A percentile compares a stretch with the other conserved stretches of the same genome.
These are phyloP conservation scores for Hypoxylon lienhwacheense DNA, from an alignment of 495 filamentous ascomycete genomes.

Conservation along the genomic window DNA sequence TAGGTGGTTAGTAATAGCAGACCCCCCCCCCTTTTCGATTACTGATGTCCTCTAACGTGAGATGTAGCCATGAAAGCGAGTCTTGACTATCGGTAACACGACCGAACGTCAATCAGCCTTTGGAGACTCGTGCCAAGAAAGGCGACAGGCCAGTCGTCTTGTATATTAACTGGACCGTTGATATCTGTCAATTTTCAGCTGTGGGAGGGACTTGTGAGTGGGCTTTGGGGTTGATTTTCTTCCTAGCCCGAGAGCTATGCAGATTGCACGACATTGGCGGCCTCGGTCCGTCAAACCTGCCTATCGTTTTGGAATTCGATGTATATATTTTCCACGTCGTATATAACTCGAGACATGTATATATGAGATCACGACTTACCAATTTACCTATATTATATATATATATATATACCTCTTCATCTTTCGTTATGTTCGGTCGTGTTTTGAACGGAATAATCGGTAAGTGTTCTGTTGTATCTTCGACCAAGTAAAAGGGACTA, in stretches of 20 bases:
- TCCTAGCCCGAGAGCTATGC: neutral
- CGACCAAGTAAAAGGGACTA: too few relatives aligned
- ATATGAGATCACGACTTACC: constrained; percentile 13
- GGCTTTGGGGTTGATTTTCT: neutral
- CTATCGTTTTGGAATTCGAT: constrained; percentile 11
- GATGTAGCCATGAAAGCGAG: neutral
- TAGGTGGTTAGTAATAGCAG: constrained; percentile 43
- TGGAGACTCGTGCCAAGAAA: constrained; percentile 36
- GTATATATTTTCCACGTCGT: constrained; percentile 22
- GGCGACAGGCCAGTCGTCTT: constrained; percentile 43
- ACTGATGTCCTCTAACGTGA: constrained; percentile 14
- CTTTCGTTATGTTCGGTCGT: neutral
- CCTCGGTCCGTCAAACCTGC: neutral
- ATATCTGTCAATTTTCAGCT: too few relatives aligned
- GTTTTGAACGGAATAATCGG: too few relatives aligned
- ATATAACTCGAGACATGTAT: constrained; percentile 16
- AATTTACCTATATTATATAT: constrained; percentile 7
- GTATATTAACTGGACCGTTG: constrained; percentile 29
- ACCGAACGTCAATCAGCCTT: too few relatives aligned
- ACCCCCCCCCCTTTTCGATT: neutral
- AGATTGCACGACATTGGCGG: neutral
- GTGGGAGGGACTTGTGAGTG: too few relatives aligned
- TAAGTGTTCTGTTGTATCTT: neutral
- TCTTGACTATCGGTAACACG: too few relatives aligned
- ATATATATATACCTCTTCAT: too few relatives aligned